Base-by-base conservation (phyloP, 2,329 filamentous ascomycete genomes). In the Aaosphaeria pasadenensis region DNA sequence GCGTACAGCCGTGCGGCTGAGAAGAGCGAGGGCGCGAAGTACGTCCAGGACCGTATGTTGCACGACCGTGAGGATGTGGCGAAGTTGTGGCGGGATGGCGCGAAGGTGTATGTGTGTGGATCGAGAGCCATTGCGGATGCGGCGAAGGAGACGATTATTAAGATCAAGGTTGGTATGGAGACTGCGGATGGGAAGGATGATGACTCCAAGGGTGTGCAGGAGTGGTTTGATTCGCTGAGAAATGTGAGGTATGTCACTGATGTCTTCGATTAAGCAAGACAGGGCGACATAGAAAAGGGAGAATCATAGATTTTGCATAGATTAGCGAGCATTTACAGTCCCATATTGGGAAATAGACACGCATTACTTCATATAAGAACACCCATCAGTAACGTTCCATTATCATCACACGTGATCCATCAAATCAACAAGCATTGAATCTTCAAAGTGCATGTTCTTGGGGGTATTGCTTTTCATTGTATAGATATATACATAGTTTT, bases 51-150 rank as follows among this genome's bases (percentile, higher is more conserved):
- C 42, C 62, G 74, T 9, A 55, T 83, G 48, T 75, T 73, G 54
- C 66, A 69, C 30, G 77, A 83, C 28, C 62, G 74, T 0, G 64
- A 69, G 11, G 72, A 77, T 7, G 59, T 79, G 2, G 59, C 71
- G 6, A 62, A 70, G 28, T 54, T 82, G 33, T 81, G 77, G 48
- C 66, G 73, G 0, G 53, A 64, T 5, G 78, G 76, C 0, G 79
- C 84, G 0, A 79, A 79, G 58, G 69, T 86, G 0, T 89, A 81
- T 57, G 78, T 88, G 2, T 89, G 86, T 60, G 86, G 86, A 4
- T 82, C 80, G 42, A 48, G 63, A 11, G 67, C 60, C 13, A 70
- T 80, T 0, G 77, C 76, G 0, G 70, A 75, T 39, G 73, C 70
- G 5, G 73, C 77, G 1, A 69, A 71, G 53, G 17, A 24, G 17